A percentile compares a stretch with the other conserved stretches of the same genome.
Evolutionary conservation across 129 eudicot genomes (phyloP).

Genomic region (Chrysanthemum seticuspe): DNA sequence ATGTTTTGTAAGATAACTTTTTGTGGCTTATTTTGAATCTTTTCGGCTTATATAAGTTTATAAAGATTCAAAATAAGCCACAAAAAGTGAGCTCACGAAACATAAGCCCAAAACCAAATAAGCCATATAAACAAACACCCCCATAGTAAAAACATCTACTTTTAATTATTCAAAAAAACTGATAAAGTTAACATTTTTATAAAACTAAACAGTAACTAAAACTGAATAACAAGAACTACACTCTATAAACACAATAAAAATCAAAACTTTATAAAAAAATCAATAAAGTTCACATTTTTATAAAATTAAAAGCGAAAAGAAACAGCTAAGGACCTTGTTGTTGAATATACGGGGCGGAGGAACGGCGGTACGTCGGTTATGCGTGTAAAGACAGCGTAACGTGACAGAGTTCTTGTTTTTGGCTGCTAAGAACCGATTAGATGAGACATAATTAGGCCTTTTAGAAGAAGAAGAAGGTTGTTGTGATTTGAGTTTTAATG

Average conservation of each 20-base stretch:
- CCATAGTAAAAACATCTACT: no score
- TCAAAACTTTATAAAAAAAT: no score
- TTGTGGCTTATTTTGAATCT: no score
- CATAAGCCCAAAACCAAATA: background rate
- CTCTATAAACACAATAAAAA: no score
- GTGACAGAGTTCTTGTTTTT: constrained; percentile 33
- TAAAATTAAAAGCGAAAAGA: background rate
- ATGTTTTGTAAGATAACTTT: background rate
- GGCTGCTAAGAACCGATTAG: constrained; percentile 11
- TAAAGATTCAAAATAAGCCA: background rate
- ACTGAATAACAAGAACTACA: background rate
- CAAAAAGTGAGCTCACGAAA: background rate
- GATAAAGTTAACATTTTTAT: background rate
- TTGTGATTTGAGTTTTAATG: constrained; percentile 21
- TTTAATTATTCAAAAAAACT: no score
- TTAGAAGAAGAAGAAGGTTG: constrained; percentile 18
- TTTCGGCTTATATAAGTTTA: no score
- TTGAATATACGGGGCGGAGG: constrained; percentile 28
- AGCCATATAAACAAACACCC: background rate
- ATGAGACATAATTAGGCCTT: constrained; percentile 5
- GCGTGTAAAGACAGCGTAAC: constrained; percentile 20
- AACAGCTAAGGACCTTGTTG: constrained; percentile 15
- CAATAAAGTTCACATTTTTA: background rate
- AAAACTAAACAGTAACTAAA: no score
- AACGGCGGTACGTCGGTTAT: background rate